Base-by-base conservation (phyloP, 2,329 filamentous ascomycete species). In the Rhytidhysteron rufulum region DNA sequence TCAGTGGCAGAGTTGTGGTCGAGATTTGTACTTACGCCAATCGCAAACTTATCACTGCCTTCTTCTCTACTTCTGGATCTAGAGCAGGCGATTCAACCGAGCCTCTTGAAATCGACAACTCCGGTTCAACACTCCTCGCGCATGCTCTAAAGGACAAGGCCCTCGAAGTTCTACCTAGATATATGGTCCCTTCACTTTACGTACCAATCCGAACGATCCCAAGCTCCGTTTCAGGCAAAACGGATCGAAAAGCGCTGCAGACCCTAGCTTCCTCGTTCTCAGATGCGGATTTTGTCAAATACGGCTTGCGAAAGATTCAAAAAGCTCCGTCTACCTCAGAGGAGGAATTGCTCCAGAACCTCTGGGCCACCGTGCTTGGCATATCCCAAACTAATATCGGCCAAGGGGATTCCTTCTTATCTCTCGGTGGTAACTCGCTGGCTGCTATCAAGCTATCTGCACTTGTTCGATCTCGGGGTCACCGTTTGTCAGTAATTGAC, bases 381-480 rank as follows among this genome's bases (percentile, higher is more conserved):
- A 27, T 27, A 7, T 30, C 25, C 4, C 17, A 59, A 1, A 13
- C 7, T 13, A 64, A 73, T 3, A 77, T 82, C n/a, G 68, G 72
- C 1, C 60, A 73, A 1, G 71, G 78, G 9, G 74, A 80, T 51
- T 78, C 73, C 60, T 82, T 82, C 61, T 81, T 82, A 68, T 69
- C 72, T 3, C 68, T 80, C 0, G 79, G 79, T 1, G 79, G 79
- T 17, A 78, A 82, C 58, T 82, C 78, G 0, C 77, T 82, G 19
- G 61, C 71, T 1, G 78, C 78, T 2, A 83, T 83, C 77, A 78
- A 76, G 53, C 63, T 83, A 1, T 79, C 81, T 1, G 69, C 74
- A 8, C 72, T 75, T 39, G 71, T 75, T 2, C 66, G 77, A 17
- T 62, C 67, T 2, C 68, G 71, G 18, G 72, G 70, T 0, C 55